phyloP scores from a whole-genome alignment of 805 yeast genomes.

The Alloascoidea africana region DNA sequence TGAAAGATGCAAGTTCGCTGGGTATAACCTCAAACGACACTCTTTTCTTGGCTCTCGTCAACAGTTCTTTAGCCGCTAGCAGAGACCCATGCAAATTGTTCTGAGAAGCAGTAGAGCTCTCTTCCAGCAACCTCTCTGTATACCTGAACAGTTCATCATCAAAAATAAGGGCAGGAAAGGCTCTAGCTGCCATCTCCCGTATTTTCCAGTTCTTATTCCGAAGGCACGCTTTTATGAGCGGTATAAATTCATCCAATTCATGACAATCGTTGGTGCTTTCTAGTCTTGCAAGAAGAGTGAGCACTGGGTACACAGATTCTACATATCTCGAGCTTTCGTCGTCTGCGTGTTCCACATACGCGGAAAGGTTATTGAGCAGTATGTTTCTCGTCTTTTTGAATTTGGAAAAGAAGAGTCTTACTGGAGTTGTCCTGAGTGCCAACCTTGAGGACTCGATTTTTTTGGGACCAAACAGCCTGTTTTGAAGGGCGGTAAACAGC shows the following conservation, averaged over 20 bases:
- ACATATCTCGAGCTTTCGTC: slow-evolving; percentile 16
- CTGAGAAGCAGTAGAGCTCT: slow-evolving; percentile 15
- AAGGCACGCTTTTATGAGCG: slow-evolving; percentile 31
- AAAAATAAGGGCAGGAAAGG: slow-evolving; percentile 36
- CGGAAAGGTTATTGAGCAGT: slow-evolving; percentile 21
- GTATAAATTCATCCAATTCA: slow-evolving; percentile 32
- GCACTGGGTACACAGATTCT: slow-evolving; percentile 60
- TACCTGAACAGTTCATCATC: slow-evolving; percentile 17
- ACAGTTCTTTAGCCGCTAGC: slow-evolving; percentile 28
- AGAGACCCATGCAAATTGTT: slow-evolving; percentile 47
- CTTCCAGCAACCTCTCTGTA: slow-evolving; percentile 13
- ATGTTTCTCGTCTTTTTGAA: slow-evolving; percentile 36
- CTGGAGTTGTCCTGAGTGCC: slow-evolving; percentile 23
- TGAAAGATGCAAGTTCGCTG: neutral
- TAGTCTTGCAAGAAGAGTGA: slow-evolving; percentile 56
- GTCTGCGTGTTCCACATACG: slow-evolving; percentile 7
- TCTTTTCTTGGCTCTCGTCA: slow-evolving; percentile 3
- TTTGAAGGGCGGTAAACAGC: slow-evolving; percentile 78
- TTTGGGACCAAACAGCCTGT: slow-evolving; percentile 58
- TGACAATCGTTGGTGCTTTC: slow-evolving; percentile 42
- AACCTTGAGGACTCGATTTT: slow-evolving; percentile 12
- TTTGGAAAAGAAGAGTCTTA: slow-evolving; percentile 57
- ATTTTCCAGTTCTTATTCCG: slow-evolving; percentile 59
- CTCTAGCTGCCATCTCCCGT: slow-evolving; percentile 73
- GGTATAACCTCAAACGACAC: neutral